These are phyloP conservation scores for Fusarium sp. DNA, from an alignment of 2,329 filamentous ascomycete species.

Conservation along the genomic window DNA sequence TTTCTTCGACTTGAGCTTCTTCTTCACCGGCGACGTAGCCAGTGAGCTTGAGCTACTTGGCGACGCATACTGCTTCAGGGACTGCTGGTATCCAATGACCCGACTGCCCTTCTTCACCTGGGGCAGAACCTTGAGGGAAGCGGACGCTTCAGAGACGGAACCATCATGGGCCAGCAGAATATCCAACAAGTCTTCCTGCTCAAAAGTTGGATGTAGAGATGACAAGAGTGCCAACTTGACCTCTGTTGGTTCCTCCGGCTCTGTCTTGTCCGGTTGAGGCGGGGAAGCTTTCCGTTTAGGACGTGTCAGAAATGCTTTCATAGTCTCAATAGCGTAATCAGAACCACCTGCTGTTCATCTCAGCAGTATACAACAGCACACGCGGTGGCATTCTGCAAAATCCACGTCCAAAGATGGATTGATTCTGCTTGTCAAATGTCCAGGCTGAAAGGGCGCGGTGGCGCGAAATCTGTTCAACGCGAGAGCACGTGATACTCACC, in stretches of 20 bases:
- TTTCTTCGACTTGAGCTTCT: conserved; percentile 74
- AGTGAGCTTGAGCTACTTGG: conserved; percentile 25
- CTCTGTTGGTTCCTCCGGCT: conserved; percentile 84
- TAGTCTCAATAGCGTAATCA: conserved; percentile 45
- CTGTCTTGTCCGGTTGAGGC: conserved; percentile 40
- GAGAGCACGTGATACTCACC: conserved; percentile 43
- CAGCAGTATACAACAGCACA: background rate
- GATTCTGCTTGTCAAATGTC: conserved; percentile 5
- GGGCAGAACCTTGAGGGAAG: conserved; percentile 59
- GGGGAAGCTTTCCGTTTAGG: conserved; percentile 62
- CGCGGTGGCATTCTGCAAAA: background rate
- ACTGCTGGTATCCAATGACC: conserved; percentile 70
- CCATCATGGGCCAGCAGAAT: conserved; percentile 82
- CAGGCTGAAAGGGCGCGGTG: conserved; percentile 24
- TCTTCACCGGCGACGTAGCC: conserved; percentile 50
- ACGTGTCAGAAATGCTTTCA: conserved; percentile 69
- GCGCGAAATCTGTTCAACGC: conserved; percentile 29
- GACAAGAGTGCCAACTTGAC: conserved; percentile 87
- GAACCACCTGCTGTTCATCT: background rate
- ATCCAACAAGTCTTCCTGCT: conserved; percentile 79
- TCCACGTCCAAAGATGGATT: background rate
- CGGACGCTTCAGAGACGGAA: conserved; percentile 74
- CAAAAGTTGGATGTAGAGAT: conserved; percentile 76
- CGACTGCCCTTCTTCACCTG: conserved; percentile 50
- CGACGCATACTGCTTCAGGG: conserved; percentile 65